These are phyloP conservation scores for Alternaria metachromatica DNA, from an alignment of 2,329 filamentous ascomycete species.

Conservation along the genomic window DNA sequence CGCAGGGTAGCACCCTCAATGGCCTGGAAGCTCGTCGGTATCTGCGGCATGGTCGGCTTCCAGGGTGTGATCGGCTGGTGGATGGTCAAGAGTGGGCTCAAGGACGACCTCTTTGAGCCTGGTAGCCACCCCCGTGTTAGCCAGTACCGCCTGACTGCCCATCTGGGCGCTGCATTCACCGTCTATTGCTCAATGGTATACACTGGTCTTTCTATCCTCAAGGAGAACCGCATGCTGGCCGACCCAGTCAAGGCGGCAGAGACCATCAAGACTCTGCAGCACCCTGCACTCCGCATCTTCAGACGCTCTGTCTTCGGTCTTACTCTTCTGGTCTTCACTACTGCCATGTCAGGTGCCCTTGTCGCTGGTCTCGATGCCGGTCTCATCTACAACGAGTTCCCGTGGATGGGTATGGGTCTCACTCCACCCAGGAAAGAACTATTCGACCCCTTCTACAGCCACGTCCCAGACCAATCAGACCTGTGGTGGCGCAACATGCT, in stretches of 20 bases:
- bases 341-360: conserved; percentile 90
- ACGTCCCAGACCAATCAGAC: conserved; percentile 77
- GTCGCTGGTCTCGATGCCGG: conserved; percentile 96
- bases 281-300: conserved; percentile 73
- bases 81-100: conserved; percentile 98
- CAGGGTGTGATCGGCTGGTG: conserved; percentile 98
- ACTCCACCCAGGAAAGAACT: conserved; percentile 83
- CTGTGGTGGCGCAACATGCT: conserved; percentile 97
- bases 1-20: conserved; percentile 79
- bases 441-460: conserved; percentile 84
- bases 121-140: conserved; percentile 91
- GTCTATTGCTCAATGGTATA: conserved; percentile 96
- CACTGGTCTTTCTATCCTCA: conserved; percentile 83
- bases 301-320: conserved; percentile 75
- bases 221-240: conserved; percentile 73
- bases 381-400: conserved; percentile 98
- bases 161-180: conserved; percentile 87
- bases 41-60: conserved; percentile 88
- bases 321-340: conserved; percentile 79
- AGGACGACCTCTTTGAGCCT: conserved; percentile 92
- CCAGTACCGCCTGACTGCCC: conserved; percentile 90
- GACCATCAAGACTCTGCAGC: conserved; percentile 66
- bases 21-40: conserved; percentile 78
- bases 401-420: conserved; percentile 86
- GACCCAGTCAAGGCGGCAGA: conserved; percentile 69